Percentiles rank a stretch among this genome's conserved stretches.
phyloP scores from a whole-genome alignment of 345 rosid genomes.

The Camelina sativa region DNA sequence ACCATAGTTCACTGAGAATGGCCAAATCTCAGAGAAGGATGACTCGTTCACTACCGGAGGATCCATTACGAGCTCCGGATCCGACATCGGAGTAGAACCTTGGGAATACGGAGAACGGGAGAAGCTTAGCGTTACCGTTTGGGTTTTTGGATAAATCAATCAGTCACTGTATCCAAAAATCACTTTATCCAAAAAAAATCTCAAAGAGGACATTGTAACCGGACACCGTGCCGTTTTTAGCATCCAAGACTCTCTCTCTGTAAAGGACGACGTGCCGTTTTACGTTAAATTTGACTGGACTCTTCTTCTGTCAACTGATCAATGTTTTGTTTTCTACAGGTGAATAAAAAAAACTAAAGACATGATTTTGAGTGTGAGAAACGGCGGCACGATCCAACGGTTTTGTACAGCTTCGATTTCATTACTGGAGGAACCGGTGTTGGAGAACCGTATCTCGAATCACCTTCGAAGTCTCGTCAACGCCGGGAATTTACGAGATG shows the following conservation, averaged over 20 bases:
- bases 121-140: slow-evolving; percentile 3
- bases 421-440: slow-evolving; percentile 25
- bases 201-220: not conserved
- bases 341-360: not conserved
- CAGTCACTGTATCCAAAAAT: not conserved
- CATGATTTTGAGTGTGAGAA: slow-evolving; percentile 32
- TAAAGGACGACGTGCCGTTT: not conserved
- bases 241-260: not conserved
- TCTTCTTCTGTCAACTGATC: no score
- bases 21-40: slow-evolving; percentile 92
- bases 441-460: slow-evolving; percentile 10
- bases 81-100: slow-evolving; percentile 26
- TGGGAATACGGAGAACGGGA: no score
- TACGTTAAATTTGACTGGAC: not conserved
- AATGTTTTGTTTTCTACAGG: not conserved
- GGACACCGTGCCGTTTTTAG: not conserved
- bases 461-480: slow-evolving; percentile 46
- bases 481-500: slow-evolving; percentile 49
- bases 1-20: slow-evolving; percentile 54
- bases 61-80: slow-evolving; percentile 64
- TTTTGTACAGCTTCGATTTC: slow-evolving; percentile 34
- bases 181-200: slow-evolving; percentile 2
- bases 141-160: not conserved
- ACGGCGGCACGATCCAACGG: slow-evolving; percentile 40
- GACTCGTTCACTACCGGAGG: slow-evolving; percentile 75